phyloP scores from a whole-genome alignment of 2,329 filamentous ascomycete species.

The Mariannaea sp. region DNA sequence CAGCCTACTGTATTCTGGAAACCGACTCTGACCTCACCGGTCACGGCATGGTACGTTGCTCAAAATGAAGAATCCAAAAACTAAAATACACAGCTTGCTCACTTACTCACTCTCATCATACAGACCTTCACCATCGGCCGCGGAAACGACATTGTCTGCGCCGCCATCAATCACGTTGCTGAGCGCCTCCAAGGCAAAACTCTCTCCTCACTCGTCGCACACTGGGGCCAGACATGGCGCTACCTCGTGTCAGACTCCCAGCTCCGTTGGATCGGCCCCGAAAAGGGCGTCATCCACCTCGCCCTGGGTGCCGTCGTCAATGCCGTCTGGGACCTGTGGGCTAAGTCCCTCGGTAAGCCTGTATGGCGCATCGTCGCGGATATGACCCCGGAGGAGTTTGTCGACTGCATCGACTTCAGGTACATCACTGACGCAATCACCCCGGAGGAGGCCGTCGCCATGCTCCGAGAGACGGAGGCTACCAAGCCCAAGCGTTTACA shows the following conservation, averaged over 20 bases:
- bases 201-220: constrained; percentile 73
- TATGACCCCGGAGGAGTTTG: constrained; percentile 86
- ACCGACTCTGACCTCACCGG: constrained; percentile 75
- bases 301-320: constrained; percentile 89
- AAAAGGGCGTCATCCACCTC: constrained; percentile 93
- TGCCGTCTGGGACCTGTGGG: constrained; percentile 95
- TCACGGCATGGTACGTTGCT: constrained; percentile 73
- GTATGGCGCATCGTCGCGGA: constrained; percentile 90
- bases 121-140: constrained; percentile 83
- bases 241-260: constrained; percentile 91
- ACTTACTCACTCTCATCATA: not conserved
- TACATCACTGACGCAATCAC: constrained; percentile 96
- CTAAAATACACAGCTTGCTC: not conserved
- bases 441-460: constrained; percentile 75
- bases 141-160: constrained; percentile 90
- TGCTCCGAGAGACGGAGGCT: constrained; percentile 68
- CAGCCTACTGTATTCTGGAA: constrained; percentile 90
- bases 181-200: constrained; percentile 76
- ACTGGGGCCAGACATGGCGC: constrained; percentile 90
- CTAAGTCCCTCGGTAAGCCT: constrained; percentile 81
- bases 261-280: constrained; percentile 90
- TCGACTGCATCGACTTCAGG: constrained; percentile 87
- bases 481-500: constrained; percentile 73
- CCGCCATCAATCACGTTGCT: constrained; percentile 78
- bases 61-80: no score